A percentile compares a stretch with the other conserved stretches of the same genome.
Evolutionary conservation across 2,329 filamentous ascomycete species (phyloP).

Genomic region (Penicillium decumbens): DNA sequence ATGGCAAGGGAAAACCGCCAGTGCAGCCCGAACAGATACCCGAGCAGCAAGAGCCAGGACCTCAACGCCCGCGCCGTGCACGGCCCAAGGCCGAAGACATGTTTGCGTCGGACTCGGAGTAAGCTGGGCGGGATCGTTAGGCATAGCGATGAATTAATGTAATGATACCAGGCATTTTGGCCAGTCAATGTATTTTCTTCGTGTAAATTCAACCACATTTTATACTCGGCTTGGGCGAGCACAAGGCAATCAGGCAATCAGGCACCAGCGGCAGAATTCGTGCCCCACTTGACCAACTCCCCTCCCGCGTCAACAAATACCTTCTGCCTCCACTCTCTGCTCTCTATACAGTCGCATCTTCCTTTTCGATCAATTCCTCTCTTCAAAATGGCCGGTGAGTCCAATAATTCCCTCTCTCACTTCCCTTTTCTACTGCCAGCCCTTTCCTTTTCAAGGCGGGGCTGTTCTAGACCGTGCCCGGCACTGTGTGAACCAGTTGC

Average conservation of each 20-base stretch:
- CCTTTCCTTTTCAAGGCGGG: neutral
- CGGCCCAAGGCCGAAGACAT: slow-evolving; percentile 76
- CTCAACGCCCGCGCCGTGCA: slow-evolving; percentile 47
- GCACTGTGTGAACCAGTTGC: slow-evolving; percentile 13
- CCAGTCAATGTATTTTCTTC: slow-evolving; percentile 1
- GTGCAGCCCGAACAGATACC: slow-evolving; percentile 19
- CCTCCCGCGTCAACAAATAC: slow-evolving; percentile 25
- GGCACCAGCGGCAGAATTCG: slow-evolving; percentile 22
- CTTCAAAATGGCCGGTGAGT: slow-evolving; percentile 38
- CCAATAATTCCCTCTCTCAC: neutral
- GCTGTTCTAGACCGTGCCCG: slow-evolving; percentile 13
- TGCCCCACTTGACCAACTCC: slow-evolving; percentile 20
- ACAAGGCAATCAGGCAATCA: slow-evolving; percentile 8
- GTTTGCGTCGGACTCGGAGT: slow-evolving; percentile 69
- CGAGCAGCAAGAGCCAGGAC: slow-evolving; percentile 28
- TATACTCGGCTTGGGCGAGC: slow-evolving; percentile 10
- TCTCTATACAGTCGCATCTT: slow-evolving; percentile 21
- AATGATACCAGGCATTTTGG: slow-evolving; percentile 9
- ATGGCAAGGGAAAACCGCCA: slow-evolving; percentile 20
- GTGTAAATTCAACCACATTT: neutral
- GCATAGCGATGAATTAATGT: slow-evolving; percentile 15
- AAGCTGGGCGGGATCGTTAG: slow-evolving; percentile 11
- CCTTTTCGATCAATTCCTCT: slow-evolving; percentile 9
- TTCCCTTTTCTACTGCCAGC: neutral
- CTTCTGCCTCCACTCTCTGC: slow-evolving; percentile 10